Evolutionary conservation across 192 early-diverging fungal species (phyloP).

Genomic region (Coemansia sp.): DNA sequence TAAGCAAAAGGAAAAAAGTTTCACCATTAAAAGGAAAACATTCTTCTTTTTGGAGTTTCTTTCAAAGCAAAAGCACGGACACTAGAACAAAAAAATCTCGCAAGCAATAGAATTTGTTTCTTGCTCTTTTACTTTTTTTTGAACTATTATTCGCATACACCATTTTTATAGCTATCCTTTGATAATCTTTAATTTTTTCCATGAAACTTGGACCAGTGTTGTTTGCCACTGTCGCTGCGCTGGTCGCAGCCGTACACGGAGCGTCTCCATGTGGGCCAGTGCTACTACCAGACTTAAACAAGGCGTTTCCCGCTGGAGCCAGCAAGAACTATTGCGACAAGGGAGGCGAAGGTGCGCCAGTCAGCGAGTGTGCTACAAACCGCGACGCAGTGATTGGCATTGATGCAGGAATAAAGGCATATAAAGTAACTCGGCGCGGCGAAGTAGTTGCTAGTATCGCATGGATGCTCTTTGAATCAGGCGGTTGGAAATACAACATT

Average conservation of each 20-base stretch:
- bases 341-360: not conserved
- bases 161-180: not conserved
- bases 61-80: not conserved
- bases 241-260: slow-evolving; percentile 1
- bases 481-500: slow-evolving; percentile 36
- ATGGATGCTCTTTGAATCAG: slow-evolving; percentile 41
- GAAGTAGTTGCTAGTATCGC: slow-evolving; percentile 41
- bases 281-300: slow-evolving; percentile 4
- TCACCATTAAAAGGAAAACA: not conserved
- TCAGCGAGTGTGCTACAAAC: slow-evolving; percentile 31
- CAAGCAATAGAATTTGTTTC: not conserved
- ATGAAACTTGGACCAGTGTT: not conserved
- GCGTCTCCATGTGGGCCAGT: not conserved
- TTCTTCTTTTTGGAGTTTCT: not conserved
- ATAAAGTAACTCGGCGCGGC: slow-evolving; percentile 25
- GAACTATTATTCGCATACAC: not conserved
- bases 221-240: not conserved
- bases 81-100: not conserved
- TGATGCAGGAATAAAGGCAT: slow-evolving; percentile 28
- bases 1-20: not conserved
- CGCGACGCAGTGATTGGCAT: slow-evolving; percentile 23
- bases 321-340: not conserved
- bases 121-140: not conserved
- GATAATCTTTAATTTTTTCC: not conserved
- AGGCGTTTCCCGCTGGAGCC: not conserved